Evolutionary conservation across 352 stramenopile species (phyloP), one percentile per base, ranked within the genome.

Genomic region (Aphanomyces euteiches): DNA sequence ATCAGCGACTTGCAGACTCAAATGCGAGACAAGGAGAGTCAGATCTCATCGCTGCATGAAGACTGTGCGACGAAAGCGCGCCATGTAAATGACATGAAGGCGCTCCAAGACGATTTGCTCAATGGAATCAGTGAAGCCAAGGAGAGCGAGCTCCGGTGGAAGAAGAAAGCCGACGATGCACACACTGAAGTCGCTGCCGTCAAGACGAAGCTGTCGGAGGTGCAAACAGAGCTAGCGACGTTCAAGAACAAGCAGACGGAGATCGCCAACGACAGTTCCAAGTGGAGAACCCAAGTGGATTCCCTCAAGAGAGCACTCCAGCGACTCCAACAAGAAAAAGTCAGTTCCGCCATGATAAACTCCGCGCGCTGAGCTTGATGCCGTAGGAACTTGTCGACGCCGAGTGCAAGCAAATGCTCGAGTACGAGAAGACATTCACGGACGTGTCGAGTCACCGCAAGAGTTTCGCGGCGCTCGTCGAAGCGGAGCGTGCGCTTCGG

Each of bases 21-120:
- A 17, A 65, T 80, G 7, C 67, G 81, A n/a, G 72, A 83, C 1
- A 66, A 76, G 45, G 73, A 72, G 5, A 47, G 40, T 15, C 64
- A 48, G 2, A 47, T 74, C n/a, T 39, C 48, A n/a, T 58, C 15
- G 15, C 66, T 83, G 53, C 17, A 74, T 38, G 59, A 70, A 1
- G 73, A 84, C 0, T 68, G 47, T 8, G 12, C 65, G 8, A 74
- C 72, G 8, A 75, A 75, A 5, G 72, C 79, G 34, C 41, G 57
- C 2, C 79, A 86, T 63, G 68, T 90, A 2, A 75, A 89, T 5
- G 85, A 90, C 56, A 69, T 90, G 12, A 87, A 89, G 43, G 66
- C 71, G 0, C 73, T 93, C 1, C 85, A 93, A 56, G 85, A 93
- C 41, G 83, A 88, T 37, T 17, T 93, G 2, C 77, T 93, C 4